Evolutionary conservation across 2,329 filamentous ascomycete species (phyloP).

Genomic region (Talaromyces sp.): DNA sequence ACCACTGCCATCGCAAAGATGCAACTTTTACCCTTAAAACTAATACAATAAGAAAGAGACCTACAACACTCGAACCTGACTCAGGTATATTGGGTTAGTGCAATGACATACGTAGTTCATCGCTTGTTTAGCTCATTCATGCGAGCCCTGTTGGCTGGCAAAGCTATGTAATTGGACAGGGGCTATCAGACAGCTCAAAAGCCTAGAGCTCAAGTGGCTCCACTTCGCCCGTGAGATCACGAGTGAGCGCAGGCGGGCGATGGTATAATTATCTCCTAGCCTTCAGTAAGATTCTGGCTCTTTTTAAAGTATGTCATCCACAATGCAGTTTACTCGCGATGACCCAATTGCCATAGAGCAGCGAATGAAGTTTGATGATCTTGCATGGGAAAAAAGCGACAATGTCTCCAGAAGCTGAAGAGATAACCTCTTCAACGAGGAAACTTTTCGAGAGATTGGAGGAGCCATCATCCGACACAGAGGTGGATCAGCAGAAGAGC

Average conservation of each 20-base stretch:
- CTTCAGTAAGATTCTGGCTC: too few relatives aligned
- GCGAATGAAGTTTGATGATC: conserved; percentile 21
- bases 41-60: not conserved
- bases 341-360: conserved; percentile 13
- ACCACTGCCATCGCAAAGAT: not conserved
- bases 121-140: not conserved
- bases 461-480: conserved; percentile 18
- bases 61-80: not conserved
- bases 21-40: not conserved
- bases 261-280: too few relatives aligned
- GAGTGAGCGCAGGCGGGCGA: too few relatives aligned
- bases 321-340: too few relatives aligned
- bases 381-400: conserved; percentile 20
- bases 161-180: not conserved
- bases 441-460: conserved; percentile 12
- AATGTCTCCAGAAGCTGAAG: conserved; percentile 16
- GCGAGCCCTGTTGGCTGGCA: not conserved
- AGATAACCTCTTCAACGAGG: conserved; percentile 14
- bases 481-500: conserved; percentile 11
- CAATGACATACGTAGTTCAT: not conserved
- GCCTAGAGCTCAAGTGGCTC: too few relatives aligned
- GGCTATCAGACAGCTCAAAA: too few relatives aligned
- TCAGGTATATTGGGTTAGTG: not conserved
- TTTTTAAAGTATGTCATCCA: too few relatives aligned
- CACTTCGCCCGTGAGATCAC: too few relatives aligned